A percentile compares a stretch with the other conserved stretches of the same genome.
Conservation (phyloP, 768 basidiomycete genomes). For the Lentinula boryana region DNA sequence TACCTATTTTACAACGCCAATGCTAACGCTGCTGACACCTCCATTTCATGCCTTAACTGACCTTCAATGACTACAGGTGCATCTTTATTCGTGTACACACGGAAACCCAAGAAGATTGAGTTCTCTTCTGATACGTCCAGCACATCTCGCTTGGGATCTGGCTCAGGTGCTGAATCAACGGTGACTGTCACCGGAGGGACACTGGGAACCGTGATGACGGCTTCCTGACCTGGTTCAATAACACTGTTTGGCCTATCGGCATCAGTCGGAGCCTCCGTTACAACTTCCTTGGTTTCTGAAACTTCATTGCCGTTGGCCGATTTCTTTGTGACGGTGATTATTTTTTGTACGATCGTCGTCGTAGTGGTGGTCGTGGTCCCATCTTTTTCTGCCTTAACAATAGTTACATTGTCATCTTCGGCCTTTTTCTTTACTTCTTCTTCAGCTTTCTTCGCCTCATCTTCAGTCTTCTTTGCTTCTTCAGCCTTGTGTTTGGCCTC, state of each 20-base stretch:
- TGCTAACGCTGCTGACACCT: not conserved
- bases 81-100: conserved; percentile 4
- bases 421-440: not conserved
- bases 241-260: too few relatives aligned
- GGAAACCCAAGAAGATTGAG: conserved; percentile 4
- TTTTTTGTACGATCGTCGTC: not conserved
- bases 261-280: too few relatives aligned
- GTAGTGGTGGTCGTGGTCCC: not conserved
- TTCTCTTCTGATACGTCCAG: conserved; percentile 3
- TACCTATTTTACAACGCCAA: not conserved
- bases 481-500: conserved; percentile 6
- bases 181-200: not conserved
- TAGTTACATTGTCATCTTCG: not conserved
- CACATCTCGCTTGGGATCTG: not conserved
- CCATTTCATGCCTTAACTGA: conserved; percentile 5
- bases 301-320: not conserved
- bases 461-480: not conserved
- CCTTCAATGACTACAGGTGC: not conserved
- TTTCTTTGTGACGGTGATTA: not conserved
- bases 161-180: not conserved
- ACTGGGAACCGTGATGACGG: not conserved
- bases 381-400: not conserved
- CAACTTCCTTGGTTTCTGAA: not conserved
- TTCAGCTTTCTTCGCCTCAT: not conserved
- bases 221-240: not conserved